These are phyloP conservation scores for Backusella tuberculispora DNA, from an alignment of 192 early-diverging fungal species.

Conservation along the genomic window DNA sequence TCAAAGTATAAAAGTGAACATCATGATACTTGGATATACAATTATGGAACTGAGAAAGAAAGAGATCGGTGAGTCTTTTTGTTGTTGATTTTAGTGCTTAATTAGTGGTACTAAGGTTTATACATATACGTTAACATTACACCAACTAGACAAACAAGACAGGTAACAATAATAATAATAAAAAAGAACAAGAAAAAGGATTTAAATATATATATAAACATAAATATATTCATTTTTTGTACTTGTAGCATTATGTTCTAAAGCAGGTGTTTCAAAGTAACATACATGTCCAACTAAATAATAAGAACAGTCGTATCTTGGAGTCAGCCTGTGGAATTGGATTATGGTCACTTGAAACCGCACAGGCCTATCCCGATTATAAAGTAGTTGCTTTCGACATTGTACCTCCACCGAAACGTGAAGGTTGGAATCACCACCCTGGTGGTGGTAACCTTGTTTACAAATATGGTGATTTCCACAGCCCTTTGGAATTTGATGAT, in stretches of 20 bases:
- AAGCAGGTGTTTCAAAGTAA: constrained; percentile 35
- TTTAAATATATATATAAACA: background rate
- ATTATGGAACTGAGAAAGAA: constrained; percentile 22
- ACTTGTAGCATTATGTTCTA: constrained; percentile 32
- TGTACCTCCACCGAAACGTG: constrained; percentile 28
- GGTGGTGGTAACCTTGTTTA: background rate
- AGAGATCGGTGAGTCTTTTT: constrained; percentile 20
- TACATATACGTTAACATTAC: background rate
- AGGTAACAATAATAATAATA: constrained; percentile 13
- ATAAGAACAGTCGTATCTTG: constrained; percentile 9
- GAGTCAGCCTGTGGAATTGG: constrained; percentile 35
- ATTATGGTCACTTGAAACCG: constrained; percentile 50
- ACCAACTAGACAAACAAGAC: constrained; percentile 22
- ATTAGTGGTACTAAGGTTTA: background rate
- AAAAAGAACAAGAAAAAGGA: background rate
- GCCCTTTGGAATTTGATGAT: constrained; percentile 44
- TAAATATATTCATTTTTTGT: background rate
- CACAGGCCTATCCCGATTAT: constrained; percentile 47
- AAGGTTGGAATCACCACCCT: background rate
- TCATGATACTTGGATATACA: constrained; percentile 16
- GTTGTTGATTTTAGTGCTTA: background rate
- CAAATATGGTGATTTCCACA: constrained; percentile 42
- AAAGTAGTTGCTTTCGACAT: constrained; percentile 55
- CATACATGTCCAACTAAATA: constrained; percentile 10
- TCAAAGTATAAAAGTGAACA: background rate